Percentiles rank a stretch among this genome's conserved stretches.
These are phyloP conservation scores for Kodamaea kakaduensis DNA, from an alignment of 805 yeast species.

Conservation along the genomic window DNA sequence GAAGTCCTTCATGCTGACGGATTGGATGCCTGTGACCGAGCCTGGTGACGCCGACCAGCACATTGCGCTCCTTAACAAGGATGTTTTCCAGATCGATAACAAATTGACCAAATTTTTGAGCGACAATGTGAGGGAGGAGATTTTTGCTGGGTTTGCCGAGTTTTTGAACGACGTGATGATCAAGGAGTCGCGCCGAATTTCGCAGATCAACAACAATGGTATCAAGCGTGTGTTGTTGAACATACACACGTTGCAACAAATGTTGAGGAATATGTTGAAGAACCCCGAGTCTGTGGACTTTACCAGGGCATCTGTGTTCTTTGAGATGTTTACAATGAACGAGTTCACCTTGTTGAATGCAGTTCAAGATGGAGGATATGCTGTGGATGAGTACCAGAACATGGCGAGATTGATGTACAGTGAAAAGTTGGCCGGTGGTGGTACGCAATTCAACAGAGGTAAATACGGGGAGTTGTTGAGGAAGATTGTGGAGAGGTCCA, in stretches of 20 bases:
- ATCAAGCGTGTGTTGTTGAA: constrained; percentile 56
- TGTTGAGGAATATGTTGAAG: constrained; percentile 54
- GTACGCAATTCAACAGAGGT: constrained; percentile 34
- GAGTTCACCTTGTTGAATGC: constrained; percentile 46
- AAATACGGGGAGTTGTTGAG: constrained; percentile 35
- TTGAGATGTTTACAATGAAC: constrained; percentile 48
- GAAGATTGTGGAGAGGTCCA: constrained; percentile 16
- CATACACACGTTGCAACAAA: constrained; percentile 64
- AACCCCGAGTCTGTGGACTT: constrained; percentile 54
- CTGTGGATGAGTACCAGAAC: constrained; percentile 45
- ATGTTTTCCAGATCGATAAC: constrained; percentile 44
- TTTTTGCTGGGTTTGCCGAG: constrained; percentile 45
- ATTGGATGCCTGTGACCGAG: constrained; percentile 49
- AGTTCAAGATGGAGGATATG: constrained; percentile 34
- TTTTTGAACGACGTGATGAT: constrained; percentile 52
- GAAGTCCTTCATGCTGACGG: constrained; percentile 44
- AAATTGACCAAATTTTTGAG: constrained; percentile 33
- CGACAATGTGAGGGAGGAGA: constrained; percentile 25
- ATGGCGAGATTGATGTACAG: constrained; percentile 51
- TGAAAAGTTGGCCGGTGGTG: constrained; percentile 40
- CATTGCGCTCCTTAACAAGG: constrained; percentile 49
- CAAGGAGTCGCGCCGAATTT: constrained; percentile 47
- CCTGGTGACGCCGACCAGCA: constrained; percentile 58
- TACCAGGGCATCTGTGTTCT: constrained; percentile 49
- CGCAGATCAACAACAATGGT: constrained; percentile 53